Conservation (phyloP, 75 land plant species). For the Cunninghamia lanceolata region DNA sequence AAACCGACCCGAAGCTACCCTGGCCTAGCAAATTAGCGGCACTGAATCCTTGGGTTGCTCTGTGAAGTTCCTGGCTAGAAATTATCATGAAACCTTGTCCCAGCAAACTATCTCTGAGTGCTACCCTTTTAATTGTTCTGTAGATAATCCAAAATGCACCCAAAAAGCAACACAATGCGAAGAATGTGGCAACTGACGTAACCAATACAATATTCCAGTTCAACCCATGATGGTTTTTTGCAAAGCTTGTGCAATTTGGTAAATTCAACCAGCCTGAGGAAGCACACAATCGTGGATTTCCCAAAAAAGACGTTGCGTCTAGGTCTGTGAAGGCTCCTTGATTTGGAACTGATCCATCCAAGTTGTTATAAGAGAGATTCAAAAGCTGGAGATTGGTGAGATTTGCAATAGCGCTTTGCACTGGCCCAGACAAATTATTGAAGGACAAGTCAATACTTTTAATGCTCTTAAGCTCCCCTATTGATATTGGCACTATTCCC, state of each 20-base stretch:
- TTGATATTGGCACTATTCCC: too few relatives aligned
- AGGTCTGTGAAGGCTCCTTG: conserved; percentile 21
- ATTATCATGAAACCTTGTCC: neutral
- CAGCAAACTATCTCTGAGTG: neutral
- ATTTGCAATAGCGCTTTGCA: conserved; percentile 12
- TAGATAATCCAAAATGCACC: too few relatives aligned
- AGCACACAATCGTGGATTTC: conserved; percentile 23
- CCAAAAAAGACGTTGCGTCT: conserved; percentile 10
- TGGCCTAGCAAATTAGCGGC: conserved; percentile 37
- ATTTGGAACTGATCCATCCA: conserved; percentile 28
- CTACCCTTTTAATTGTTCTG: neutral
- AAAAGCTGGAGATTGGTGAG: neutral
- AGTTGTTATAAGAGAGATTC: conserved; percentile 28
- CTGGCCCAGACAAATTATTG: too few relatives aligned
- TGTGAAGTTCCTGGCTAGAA: neutral
- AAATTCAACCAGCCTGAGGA: too few relatives aligned
- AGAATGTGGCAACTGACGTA: neutral
- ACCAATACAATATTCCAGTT: neutral
- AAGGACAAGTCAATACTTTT: too few relatives aligned
- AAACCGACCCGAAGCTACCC: conserved; percentile 49
- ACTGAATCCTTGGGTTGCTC: conserved; percentile 25
- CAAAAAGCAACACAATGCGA: neutral
- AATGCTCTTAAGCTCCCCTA: too few relatives aligned
- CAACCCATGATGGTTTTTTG: neutral
- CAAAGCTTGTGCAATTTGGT: too few relatives aligned